Evolutionary conservation across 2,329 filamentous ascomycete genomes (phyloP).

Genomic region (Aspergillus phoenicis): DNA sequence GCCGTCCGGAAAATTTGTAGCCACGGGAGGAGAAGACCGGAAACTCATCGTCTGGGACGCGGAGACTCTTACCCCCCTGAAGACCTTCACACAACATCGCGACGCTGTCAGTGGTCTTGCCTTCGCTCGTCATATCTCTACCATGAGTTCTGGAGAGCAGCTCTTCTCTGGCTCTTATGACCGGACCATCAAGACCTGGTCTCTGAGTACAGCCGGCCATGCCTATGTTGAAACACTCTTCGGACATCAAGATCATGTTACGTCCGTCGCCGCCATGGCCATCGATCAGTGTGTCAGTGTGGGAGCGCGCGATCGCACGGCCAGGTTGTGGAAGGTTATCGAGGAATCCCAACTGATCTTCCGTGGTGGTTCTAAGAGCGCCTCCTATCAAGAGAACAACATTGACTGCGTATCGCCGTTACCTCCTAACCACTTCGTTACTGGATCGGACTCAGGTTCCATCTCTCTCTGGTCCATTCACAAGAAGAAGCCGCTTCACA

Average conservation of each 20-base stretch:
- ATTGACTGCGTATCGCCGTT: conserved; percentile 92
- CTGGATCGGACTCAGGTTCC: conserved; percentile 87
- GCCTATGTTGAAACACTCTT: conserved; percentile 96
- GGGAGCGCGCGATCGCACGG: conserved; percentile 86
- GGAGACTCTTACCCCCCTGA: conserved; percentile 72
- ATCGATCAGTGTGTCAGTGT: conserved; percentile 90
- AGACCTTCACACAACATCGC: conserved; percentile 87
- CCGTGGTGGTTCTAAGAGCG: conserved; percentile 67
- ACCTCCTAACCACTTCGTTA: conserved; percentile 88
- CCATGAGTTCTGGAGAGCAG: conserved; percentile 67
- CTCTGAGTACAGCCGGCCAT: conserved; percentile 72
- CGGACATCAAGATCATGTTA: conserved; percentile 88
- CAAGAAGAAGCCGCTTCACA: conserved; percentile 92
- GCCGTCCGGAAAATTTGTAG: conserved; percentile 85
- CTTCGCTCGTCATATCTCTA: conserved; percentile 74
- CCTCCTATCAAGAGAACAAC: conserved; percentile 70
- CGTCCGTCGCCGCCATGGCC: conserved; percentile 78
- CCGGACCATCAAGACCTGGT: conserved; percentile 94
- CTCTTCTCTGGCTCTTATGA: conserved; percentile 90
- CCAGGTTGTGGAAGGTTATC: conserved; percentile 90
- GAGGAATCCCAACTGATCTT: conserved; percentile 97
- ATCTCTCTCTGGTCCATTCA: conserved; percentile 84
- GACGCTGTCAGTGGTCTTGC: conserved; percentile 82
- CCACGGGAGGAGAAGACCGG: conserved; percentile 83
- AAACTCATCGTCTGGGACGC: conserved; percentile 88